Evolutionary conservation across 441 rosid species (phyloP), one percentile per base, ranked within the genome.

Genomic region (Geranium incanum): DNA sequence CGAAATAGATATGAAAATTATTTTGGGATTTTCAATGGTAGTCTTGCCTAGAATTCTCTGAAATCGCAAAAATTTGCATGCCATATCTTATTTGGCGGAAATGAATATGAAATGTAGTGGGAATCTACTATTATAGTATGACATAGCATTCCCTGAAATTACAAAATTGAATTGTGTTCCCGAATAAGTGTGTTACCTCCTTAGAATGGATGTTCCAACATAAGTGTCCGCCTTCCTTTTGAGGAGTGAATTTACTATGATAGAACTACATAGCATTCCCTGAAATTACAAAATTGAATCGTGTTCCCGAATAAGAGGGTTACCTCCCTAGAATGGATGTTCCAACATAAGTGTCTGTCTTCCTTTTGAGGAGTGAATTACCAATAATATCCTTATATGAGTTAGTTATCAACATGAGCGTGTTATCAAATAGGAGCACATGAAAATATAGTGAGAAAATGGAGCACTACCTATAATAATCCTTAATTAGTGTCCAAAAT

Each of bases 1-100:
- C 6, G 64, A 59, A 59, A 59, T 59, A 59, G 11, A 59, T 59
- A 59, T 59, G 64, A 59, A 18, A 59, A 16, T 18, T 59, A 59
- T 59, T 59, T 59, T 18, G 5, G 28, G 19, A 19, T 59, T 59
- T 16, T 16, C 33, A 5, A 19, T 59, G 64, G 7, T 18, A 59
- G 63, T 57, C 63, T 23, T 19, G 64, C 18, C 64, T 57, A 57
- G 23, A 5, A 18, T 16, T 57, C 19, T 59, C 3, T 59, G 64
- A 59, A 59, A 59, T 59, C 8, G 33, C 2, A 16, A 19, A 59
- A 59, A 16, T 59, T 9, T 1, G 3, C 19, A 59, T 16, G 23
- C 6, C 28, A 8, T 18, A 59, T 59, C 3, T 59, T 59, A 59
- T 18, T 9, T 21, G 28, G 57, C 16, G 5, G 16, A 48, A 48